These are phyloP conservation scores for Stentor coeruleus DNA, from an alignment of 73 alveolate species.

Conservation along the genomic window DNA sequence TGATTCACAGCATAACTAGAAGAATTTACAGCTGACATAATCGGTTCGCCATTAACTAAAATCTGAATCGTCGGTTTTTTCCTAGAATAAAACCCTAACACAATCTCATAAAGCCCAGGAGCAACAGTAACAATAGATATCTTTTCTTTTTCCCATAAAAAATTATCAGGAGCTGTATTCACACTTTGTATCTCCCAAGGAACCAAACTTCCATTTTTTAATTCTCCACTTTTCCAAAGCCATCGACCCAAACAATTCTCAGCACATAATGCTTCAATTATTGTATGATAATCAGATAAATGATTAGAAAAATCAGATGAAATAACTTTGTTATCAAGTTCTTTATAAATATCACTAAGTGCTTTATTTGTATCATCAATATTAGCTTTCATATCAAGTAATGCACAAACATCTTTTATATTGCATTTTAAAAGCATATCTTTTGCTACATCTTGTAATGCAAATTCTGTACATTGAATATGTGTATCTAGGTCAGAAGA, in stretches of 20 bases:
- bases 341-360: conserved; percentile 68
- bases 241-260: conserved; percentile 95
- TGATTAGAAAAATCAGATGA: conserved; percentile 57
- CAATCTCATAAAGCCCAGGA: conserved; percentile 96
- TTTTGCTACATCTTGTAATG: conserved; percentile 66
- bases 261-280: conserved; percentile 89
- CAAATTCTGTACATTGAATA: conserved; percentile 29
- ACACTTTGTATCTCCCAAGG: conserved; percentile 96
- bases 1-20: conserved; percentile 75
- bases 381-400: conserved; percentile 60
- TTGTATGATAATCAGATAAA: conserved; percentile 67
- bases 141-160: conserved; percentile 94
- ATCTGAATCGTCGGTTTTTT: conserved; percentile 90
- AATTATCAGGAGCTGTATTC: conserved; percentile 97
- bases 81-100: conserved; percentile 91
- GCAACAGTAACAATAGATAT: conserved; percentile 76
- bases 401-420: conserved; percentile 59
- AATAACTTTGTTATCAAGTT: conserved; percentile 59
- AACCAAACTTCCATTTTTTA: conserved; percentile 68
- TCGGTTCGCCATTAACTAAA: conserved; percentile 91
- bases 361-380: conserved; percentile 78
- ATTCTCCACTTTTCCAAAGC: conserved; percentile 91
- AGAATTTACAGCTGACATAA: conserved; percentile 66
- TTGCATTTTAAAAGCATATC: conserved; percentile 84
- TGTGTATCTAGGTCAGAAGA: conserved; percentile 34